A percentile compares a stretch with the other conserved stretches of the same genome.
Conservation (phyloP, 1,284 basidiomycete genomes). For the Cutaneotrichosporon daszewskae region DNA sequence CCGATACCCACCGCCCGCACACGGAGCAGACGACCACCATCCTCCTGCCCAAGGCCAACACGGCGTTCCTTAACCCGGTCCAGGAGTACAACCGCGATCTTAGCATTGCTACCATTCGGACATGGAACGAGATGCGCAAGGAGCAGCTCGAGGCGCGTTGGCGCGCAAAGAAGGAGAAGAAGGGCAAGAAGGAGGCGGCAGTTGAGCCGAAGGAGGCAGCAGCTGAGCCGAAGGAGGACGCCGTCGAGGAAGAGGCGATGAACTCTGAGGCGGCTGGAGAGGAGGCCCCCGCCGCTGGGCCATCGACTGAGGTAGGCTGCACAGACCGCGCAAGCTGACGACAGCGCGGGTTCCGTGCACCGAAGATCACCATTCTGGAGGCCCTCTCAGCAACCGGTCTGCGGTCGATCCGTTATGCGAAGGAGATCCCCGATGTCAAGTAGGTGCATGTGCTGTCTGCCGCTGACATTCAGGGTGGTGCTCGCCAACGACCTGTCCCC, state of each 20-base stretch:
- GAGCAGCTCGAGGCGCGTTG: slow-evolving; percentile 55
- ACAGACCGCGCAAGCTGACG: background rate
- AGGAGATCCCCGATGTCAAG: slow-evolving; percentile 90
- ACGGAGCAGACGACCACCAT: slow-evolving; percentile 80
- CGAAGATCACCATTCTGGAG: slow-evolving; percentile 80
- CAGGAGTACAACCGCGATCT: slow-evolving; percentile 98
- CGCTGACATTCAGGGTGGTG: too few species aligned
- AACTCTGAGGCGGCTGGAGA: slow-evolving; percentile 1
- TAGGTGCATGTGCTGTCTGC: too few species aligned
- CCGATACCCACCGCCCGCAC: slow-evolving; percentile 71
- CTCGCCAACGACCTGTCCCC: slow-evolving; percentile 90
- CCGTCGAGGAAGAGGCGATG: slow-evolving; percentile 9
- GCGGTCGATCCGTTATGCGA: slow-evolving; percentile 92
- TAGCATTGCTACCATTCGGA: slow-evolving; percentile 82
- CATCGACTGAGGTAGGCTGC: slow-evolving; percentile 16
- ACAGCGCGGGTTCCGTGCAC: slow-evolving; percentile 51
- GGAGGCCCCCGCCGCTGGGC: slow-evolving; percentile 17
- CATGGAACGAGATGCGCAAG: slow-evolving; percentile 53
- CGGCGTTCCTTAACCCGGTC: slow-evolving; percentile 93
- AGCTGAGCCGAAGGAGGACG: slow-evolving; percentile 7
- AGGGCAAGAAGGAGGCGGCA: slow-evolving; percentile 10
- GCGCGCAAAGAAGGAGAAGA: slow-evolving; percentile 34
- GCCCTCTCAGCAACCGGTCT: slow-evolving; percentile 93
- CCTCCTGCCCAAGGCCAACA: slow-evolving; percentile 65
- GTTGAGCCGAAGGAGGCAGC: background rate